Evolutionary conservation across 352 stramenopile genomes (phyloP).

Genomic region (Globisporangium rhizosaccharum): DNA sequence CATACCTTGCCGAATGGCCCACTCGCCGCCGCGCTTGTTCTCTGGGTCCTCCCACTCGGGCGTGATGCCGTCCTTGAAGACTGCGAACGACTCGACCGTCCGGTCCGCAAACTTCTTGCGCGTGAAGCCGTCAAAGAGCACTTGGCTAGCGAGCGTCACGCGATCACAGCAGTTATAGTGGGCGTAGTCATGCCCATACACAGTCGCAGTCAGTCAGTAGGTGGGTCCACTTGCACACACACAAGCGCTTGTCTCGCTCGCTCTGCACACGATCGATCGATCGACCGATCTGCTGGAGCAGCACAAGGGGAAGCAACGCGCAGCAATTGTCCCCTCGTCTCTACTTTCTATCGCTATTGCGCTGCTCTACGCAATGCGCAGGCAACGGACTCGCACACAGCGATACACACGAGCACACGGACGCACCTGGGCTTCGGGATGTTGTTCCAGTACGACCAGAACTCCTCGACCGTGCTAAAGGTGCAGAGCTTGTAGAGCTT

Average conservation of each 20-base stretch:
- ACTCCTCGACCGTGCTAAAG: slow-evolving; percentile 85
- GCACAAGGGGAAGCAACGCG: background rate
- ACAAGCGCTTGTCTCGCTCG: too few species aligned
- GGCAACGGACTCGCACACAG: background rate
- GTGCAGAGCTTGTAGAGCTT: slow-evolving; percentile 86
- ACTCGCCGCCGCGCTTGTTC: slow-evolving; percentile 87
- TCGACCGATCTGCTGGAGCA: background rate
- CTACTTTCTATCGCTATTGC: too few species aligned
- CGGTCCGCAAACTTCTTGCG: slow-evolving; percentile 91
- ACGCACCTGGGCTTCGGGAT: slow-evolving; percentile 82
- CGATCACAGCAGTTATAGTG: background rate
- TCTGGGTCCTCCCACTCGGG: slow-evolving; percentile 88
- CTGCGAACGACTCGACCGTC: slow-evolving; percentile 91
- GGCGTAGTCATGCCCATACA: background rate
- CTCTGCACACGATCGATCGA: background rate
- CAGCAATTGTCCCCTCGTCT: background rate
- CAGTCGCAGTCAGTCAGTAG: background rate
- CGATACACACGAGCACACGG: background rate
- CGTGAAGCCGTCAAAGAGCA: slow-evolving; percentile 77
- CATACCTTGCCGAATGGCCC: slow-evolving; percentile 76
- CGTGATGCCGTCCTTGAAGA: slow-evolving; percentile 89
- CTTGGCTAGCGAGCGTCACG: slow-evolving; percentile 30
- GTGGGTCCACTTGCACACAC: background rate
- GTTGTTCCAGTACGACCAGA: slow-evolving; percentile 91
- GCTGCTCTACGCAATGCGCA: too few species aligned